Evolutionary conservation across 2,329 filamentous ascomycete genomes (phyloP).

Genomic region (Hypoxylon sp.): DNA sequence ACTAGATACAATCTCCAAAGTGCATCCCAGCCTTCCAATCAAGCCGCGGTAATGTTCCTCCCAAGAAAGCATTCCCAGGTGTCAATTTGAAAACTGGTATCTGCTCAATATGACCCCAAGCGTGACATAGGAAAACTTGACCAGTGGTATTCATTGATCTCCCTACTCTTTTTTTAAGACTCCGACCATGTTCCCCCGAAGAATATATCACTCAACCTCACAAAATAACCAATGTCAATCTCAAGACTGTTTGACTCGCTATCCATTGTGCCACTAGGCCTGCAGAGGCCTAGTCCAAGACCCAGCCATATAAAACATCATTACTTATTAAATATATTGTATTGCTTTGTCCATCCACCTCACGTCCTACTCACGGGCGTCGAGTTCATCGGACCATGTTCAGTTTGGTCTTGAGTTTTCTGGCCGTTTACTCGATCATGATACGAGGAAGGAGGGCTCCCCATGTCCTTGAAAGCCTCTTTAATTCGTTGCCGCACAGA

Average conservation of each 20-base stretch:
- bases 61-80: background rate
- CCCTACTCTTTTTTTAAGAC: background rate
- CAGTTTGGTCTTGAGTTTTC: constrained; percentile 4
- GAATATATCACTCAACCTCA: background rate
- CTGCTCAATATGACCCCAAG: background rate
- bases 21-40: background rate
- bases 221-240: background rate
- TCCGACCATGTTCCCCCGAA: background rate
- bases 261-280: background rate
- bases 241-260: no score
- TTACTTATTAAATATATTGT: background rate
- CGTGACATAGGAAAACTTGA: background rate
- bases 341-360: background rate
- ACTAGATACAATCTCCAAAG: background rate
- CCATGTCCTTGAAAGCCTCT: constrained; percentile 31
- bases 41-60: background rate
- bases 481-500: constrained; percentile 43
- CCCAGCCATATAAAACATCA: background rate
- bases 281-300: background rate
- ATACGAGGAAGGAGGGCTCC: constrained; percentile 22
- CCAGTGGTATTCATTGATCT: background rate
- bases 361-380: constrained; percentile 24
- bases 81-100: background rate
- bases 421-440: constrained; percentile 27
- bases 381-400: constrained; percentile 29